These are phyloP conservation scores for Suhomyces ambrosiae DNA, from an alignment of 1,139 yeast species.

Conservation along the genomic window DNA sequence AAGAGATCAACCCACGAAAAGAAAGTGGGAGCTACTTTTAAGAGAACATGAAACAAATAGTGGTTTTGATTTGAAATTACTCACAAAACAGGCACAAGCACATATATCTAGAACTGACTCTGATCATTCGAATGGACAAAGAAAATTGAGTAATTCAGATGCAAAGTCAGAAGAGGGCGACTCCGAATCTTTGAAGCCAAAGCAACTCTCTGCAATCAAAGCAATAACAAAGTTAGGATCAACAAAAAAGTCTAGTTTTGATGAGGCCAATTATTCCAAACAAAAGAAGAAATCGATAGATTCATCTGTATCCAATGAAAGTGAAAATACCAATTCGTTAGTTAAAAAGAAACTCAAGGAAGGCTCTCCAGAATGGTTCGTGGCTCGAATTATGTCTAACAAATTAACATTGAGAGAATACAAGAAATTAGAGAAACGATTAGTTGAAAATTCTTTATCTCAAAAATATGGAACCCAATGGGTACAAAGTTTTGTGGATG, in stretches of 20 bases:
- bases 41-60: constrained; percentile 44
- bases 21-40: constrained; percentile 51
- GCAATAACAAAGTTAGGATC: constrained; percentile 18
- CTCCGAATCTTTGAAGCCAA: constrained; percentile 10
- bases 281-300: constrained; percentile 20
- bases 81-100: constrained; percentile 17
- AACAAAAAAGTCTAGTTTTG: constrained; percentile 16
- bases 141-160: constrained; percentile 4
- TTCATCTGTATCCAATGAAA: constrained; percentile 16
- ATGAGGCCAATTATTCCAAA: constrained; percentile 14
- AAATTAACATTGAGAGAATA: constrained; percentile 38
- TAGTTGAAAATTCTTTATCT: constrained; percentile 25
- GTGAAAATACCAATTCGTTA: constrained; percentile 8
- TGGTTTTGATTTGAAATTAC: constrained; percentile 35
- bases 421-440: constrained; percentile 37
- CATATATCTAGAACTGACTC: constrained; percentile 6
- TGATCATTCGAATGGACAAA: constrained; percentile 5
- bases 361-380: constrained; percentile 49
- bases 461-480: constrained; percentile 27
- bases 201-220: constrained; percentile 17
- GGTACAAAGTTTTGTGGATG: constrained; percentile 36
- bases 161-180: constrained; percentile 7
- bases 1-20: constrained; percentile 33
- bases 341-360: constrained; percentile 32
- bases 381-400: constrained; percentile 38